Percentiles rank a stretch among this genome's conserved stretches.
Evolutionary conservation across 1,139 yeast genomes (phyloP).

Genomic region (Debaryomycetaceae sp.): DNA sequence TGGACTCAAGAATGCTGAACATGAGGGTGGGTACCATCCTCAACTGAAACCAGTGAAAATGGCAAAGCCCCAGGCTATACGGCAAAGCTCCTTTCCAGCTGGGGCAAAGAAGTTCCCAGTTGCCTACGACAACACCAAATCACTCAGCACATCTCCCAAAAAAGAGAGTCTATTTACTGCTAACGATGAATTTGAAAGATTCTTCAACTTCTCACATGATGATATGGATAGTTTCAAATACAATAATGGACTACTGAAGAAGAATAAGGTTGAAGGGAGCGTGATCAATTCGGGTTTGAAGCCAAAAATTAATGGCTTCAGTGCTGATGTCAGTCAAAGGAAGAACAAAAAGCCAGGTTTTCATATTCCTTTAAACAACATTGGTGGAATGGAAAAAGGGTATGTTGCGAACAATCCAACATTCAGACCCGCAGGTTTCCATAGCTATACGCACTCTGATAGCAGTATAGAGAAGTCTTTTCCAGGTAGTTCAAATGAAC

Average conservation of each 20-base stretch:
- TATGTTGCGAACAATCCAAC: conserved; percentile 5
- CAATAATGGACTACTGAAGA: not conserved
- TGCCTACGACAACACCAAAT: not conserved
- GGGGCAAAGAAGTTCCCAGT: not conserved
- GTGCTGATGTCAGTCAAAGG: conserved; percentile 1
- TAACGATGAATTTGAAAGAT: conserved; percentile 2
- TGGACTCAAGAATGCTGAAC: not conserved
- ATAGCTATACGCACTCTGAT: conserved; percentile 9
- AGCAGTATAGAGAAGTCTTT: conserved; percentile 1
- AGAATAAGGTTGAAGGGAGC: not conserved
- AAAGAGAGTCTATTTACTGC: not conserved
- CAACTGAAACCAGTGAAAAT: not conserved
- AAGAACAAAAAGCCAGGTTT: conserved; percentile 13
- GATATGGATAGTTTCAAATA: not conserved
- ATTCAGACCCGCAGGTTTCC: conserved; percentile 5
- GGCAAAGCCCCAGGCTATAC: not conserved
- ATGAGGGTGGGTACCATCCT: not conserved
- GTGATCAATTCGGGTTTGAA: not conserved
- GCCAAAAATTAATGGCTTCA: not conserved
- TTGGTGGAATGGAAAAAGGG: conserved; percentile 1
- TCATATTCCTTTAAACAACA: conserved; percentile 14
- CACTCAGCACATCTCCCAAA: not conserved
- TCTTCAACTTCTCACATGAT: conserved; percentile 1
- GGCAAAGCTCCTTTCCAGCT: conserved; percentile 2
- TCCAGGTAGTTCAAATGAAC: not conserved